Conservation (phyloP, 257 asterid species). For the Solanum tarapatanum region DNA sequence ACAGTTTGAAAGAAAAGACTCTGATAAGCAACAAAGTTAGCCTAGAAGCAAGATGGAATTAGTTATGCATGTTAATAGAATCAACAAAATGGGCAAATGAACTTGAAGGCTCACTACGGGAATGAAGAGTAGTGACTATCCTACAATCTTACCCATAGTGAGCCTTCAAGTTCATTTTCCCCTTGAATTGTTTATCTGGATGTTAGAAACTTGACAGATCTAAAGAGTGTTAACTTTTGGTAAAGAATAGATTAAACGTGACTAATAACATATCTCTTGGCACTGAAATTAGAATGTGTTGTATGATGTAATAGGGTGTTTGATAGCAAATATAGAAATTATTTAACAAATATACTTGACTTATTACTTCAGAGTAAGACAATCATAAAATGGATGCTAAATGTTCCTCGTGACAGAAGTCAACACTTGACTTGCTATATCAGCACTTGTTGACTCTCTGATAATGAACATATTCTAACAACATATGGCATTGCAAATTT, state of each 20-base stretch:
- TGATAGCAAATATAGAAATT: background rate
- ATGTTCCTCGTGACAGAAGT: background rate
- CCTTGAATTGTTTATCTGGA: background rate
- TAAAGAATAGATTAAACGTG: background rate
- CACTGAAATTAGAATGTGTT: background rate
- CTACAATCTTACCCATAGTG: background rate
- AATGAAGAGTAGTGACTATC: background rate
- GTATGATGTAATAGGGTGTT: background rate
- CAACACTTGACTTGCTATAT: background rate
- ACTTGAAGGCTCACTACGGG: background rate
- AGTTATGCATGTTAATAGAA: background rate
- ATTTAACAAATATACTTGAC: background rate
- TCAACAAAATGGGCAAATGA: background rate
- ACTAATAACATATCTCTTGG: background rate
- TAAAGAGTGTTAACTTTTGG: background rate
- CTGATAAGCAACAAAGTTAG: background rate
- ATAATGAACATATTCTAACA: background rate
- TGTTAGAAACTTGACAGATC: background rate
- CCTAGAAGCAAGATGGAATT: background rate
- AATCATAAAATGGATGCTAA: background rate
- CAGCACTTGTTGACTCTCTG: background rate
- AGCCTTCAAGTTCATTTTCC: too few species aligned
- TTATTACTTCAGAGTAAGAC: background rate
- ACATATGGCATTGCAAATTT: background rate
- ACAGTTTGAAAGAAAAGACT: background rate